These are phyloP conservation scores for Podila minutissima DNA, from an alignment of 192 early-diverging fungal species.

Conservation along the genomic window DNA sequence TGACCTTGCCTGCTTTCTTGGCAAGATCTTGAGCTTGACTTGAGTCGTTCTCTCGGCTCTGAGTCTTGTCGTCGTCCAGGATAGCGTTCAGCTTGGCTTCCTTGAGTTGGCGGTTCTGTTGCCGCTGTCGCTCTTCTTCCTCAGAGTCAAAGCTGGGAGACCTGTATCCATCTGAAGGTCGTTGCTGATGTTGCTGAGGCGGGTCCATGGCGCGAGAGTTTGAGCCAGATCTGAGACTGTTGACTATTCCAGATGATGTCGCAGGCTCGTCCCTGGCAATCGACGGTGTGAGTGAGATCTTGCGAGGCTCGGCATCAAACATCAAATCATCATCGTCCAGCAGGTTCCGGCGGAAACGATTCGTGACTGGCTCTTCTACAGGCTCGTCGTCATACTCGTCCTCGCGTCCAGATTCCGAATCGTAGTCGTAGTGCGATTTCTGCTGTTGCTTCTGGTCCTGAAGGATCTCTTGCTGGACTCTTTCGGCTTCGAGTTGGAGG, in stretches of 20 bases:
- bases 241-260: conserved; percentile 4
- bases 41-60: conserved; percentile 6
- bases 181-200: conserved; percentile 4
- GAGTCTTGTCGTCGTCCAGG: conserved; percentile 12
- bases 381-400: conserved; percentile 47
- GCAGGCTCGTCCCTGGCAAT: conserved; percentile 54
- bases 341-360: conserved; percentile 19
- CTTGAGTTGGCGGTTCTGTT: conserved; percentile 10
- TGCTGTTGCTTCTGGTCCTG: conserved; percentile 22
- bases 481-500: conserved; percentile 58
- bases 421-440: conserved; percentile 53
- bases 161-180: not conserved
- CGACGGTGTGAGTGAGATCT: conserved; percentile 61
- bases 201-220: not conserved
- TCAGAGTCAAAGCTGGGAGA: conserved; percentile 5
- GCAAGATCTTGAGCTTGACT: not conserved
- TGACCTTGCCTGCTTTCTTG: conserved; percentile 47
- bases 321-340: conserved; percentile 41
- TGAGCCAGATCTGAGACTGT: not conserved
- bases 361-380: conserved; percentile 31
- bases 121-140: conserved; percentile 18
- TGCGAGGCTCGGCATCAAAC: conserved; percentile 56
- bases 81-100: conserved; percentile 34
- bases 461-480: conserved; percentile 46
- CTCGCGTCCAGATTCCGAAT: conserved; percentile 53